A percentile compares a stretch with the other conserved stretches of the same genome.
Conservation (phyloP, 805 yeast genomes). For the Saccharomyces eubayanus region DNA sequence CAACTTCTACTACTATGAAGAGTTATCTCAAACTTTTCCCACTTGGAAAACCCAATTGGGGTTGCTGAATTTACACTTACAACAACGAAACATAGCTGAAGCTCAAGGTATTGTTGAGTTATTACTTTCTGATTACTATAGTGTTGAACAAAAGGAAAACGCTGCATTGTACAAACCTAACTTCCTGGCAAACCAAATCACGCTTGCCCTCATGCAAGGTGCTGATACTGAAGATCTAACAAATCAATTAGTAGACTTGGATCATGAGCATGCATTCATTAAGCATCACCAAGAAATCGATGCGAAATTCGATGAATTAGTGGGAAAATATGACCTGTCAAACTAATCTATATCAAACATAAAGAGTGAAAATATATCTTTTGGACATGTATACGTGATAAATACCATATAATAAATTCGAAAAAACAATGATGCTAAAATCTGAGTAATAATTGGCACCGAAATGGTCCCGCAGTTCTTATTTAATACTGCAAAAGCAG, state of each 20-base stretch:
- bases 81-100: constrained; percentile 74
- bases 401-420: background rate
- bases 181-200: constrained; percentile 56
- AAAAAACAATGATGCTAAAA: background rate
- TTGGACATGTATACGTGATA: background rate
- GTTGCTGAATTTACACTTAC: constrained; percentile 66
- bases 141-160: constrained; percentile 25
- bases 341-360: background rate
- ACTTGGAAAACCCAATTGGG: constrained; percentile 47
- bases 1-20: constrained; percentile 67
- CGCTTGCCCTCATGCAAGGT: constrained; percentile 52
- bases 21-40: constrained; percentile 49
- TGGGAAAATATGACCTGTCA: constrained; percentile 40
- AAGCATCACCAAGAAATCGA: constrained; percentile 54
- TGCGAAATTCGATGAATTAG: constrained; percentile 59
- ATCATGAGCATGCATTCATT: constrained; percentile 51
- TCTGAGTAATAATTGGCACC: background rate
- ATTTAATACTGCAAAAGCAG: background rate
- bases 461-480: background rate
- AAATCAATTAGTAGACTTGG: constrained; percentile 37
- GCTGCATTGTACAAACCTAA: constrained; percentile 35
- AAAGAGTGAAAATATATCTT: background rate
- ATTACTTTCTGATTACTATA: constrained; percentile 37
- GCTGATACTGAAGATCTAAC: constrained; percentile 39
- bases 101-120: constrained; percentile 56